These are phyloP conservation scores for Ceratobasidium sp. DNA, from an alignment of 1,284 basidiomycete species.

Conservation along the genomic window DNA sequence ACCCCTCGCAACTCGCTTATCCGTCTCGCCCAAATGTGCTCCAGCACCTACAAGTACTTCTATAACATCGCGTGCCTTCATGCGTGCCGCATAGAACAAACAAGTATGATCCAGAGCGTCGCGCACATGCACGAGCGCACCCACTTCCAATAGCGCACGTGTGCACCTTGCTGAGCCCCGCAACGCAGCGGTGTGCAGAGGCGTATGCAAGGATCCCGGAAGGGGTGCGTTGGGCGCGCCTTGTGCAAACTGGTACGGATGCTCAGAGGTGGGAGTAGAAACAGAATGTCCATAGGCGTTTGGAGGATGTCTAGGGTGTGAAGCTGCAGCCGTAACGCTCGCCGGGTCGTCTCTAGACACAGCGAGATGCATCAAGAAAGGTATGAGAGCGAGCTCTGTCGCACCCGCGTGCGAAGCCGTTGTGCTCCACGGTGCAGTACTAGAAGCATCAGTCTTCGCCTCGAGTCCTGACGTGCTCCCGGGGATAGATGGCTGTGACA, in stretches of 20 bases:
- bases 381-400: slow-evolving; percentile 74
- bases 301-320: slow-evolving; percentile 30
- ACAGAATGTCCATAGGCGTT: background rate
- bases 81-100: slow-evolving; percentile 72
- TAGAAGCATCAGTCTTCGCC: slow-evolving; percentile 46
- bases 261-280: slow-evolving; percentile 30
- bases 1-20: slow-evolving; percentile 60
- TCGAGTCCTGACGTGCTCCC: slow-evolving; percentile 50
- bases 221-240: slow-evolving; percentile 51
- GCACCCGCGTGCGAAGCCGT: slow-evolving; percentile 76
- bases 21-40: slow-evolving; percentile 74
- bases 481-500: slow-evolving; percentile 58
- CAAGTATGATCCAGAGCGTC: slow-evolving; percentile 84
- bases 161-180: slow-evolving; percentile 70
- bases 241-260: slow-evolving; percentile 37
- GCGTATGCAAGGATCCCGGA: slow-evolving; percentile 66
- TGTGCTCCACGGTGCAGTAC: slow-evolving; percentile 77
- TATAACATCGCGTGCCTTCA: slow-evolving; percentile 58
- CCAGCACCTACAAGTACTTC: slow-evolving; percentile 77
- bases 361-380: slow-evolving; percentile 81
- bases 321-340: slow-evolving; percentile 57
- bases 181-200: slow-evolving; percentile 83
- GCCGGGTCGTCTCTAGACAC: slow-evolving; percentile 73
- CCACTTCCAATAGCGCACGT: slow-evolving; percentile 72
- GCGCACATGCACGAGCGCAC: slow-evolving; percentile 87